Conservation (phyloP, 2,329 filamentous ascomycete species). For the Trichoderma brevicompactum region DNA sequence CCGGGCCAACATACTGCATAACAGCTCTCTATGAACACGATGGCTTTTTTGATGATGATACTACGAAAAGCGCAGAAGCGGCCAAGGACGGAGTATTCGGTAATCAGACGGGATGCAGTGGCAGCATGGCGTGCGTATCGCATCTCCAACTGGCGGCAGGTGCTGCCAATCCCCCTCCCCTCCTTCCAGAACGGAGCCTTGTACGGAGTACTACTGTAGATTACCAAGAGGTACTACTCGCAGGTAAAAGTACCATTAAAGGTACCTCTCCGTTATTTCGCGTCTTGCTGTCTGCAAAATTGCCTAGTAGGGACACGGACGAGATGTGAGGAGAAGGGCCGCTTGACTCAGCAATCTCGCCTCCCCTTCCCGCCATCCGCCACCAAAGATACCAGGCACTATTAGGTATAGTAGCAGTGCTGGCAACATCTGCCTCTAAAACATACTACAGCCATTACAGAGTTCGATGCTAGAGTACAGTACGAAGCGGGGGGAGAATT, state of each 20-base stretch:
- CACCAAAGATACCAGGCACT: background rate
- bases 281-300: background rate
- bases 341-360: constrained; percentile 16
- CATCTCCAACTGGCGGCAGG: background rate
- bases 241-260: background rate
- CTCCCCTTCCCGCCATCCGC: constrained; percentile 2
- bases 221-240: background rate
- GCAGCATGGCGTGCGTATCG: constrained; percentile 13
- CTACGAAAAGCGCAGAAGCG: background rate
- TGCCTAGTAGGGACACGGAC: background rate
- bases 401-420: background rate
- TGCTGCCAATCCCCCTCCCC: background rate
- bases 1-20: no score
- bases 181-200: background rate
- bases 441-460: no score
- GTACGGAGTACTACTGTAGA: no score
- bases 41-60: background rate
- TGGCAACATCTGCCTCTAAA: background rate
- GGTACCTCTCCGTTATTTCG: background rate
- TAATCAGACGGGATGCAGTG: background rate
- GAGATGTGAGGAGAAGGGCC: background rate
- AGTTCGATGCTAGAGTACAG: no score
- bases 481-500: no score
- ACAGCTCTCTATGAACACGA: no score
- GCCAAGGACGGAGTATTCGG: background rate